Percentiles rank a stretch among this genome's conserved stretches.
Conservation (phyloP, 306 rosid genomes). For the Benincasa hispida region DNA sequence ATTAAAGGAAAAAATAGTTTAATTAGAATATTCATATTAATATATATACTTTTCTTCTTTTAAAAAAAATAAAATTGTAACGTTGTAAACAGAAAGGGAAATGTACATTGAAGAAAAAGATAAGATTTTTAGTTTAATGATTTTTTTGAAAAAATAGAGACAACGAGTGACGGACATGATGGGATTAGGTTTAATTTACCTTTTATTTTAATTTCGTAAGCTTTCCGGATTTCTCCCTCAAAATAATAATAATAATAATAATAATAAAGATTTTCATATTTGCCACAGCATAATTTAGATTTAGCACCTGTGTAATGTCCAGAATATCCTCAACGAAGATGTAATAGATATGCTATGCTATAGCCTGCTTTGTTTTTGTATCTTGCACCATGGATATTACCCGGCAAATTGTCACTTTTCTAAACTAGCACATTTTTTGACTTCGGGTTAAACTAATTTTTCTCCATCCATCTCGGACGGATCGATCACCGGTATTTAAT, state of each 20-base stretch:
- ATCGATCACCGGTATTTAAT: too few relatives aligned
- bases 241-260: too few relatives aligned
- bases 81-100: background rate
- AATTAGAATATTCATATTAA: background rate
- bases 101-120: background rate
- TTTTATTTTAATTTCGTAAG: background rate
- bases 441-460: too few relatives aligned
- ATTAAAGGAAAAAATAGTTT: background rate
- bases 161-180: conserved; percentile 1
- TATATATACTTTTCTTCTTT: background rate
- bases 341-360: too few relatives aligned
- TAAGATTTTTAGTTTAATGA: background rate
- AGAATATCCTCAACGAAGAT: background rate
- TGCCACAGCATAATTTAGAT: background rate
- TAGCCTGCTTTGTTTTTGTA: too few relatives aligned
- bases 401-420: too few relatives aligned
- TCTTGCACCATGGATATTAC: too few relatives aligned
- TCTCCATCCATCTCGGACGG: too few relatives aligned
- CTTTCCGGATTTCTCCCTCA: background rate
- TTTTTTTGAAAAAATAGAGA: background rate
- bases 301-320: background rate
- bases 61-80: background rate
- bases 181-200: background rate
- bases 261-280: background rate
- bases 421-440: too few relatives aligned